phyloP scores from a whole-genome alignment of 2,329 filamentous ascomycete species.

The Calonectria hongkongensis region DNA sequence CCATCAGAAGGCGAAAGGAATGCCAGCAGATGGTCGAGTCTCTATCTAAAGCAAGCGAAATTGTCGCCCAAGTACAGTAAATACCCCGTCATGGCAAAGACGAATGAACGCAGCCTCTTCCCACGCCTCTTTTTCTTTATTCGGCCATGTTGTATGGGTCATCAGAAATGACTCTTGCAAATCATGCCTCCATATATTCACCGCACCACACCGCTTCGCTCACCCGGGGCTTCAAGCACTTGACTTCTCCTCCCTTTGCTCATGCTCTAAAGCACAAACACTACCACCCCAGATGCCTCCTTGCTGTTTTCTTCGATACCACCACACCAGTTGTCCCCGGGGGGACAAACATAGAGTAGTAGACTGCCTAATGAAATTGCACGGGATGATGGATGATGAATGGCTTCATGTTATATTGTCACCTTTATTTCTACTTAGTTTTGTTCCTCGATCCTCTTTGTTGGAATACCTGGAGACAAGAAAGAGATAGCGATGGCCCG shows the following conservation, averaged over 20 bases:
- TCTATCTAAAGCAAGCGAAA: constrained; percentile 91
- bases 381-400: constrained; percentile 48
- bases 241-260: constrained; percentile 34
- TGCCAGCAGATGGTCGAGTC: constrained; percentile 99
- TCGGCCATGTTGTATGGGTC: constrained; percentile 39
- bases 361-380: constrained; percentile 58
- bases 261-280: constrained; percentile 28
- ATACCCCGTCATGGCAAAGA: constrained; percentile 33
- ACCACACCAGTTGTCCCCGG: constrained; percentile 55
- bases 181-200: constrained; percentile 38
- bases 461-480: constrained; percentile 18
- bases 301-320: constrained; percentile 63
- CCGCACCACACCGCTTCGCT: constrained; percentile 33
- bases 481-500: constrained; percentile 3
- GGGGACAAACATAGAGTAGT: constrained; percentile 59
- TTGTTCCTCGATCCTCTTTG: neutral
- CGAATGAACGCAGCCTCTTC: constrained; percentile 19
- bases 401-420: constrained; percentile 22
- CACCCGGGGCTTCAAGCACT: constrained; percentile 34
- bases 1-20: constrained; percentile 94
- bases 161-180: constrained; percentile 42
- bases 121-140: constrained; percentile 38
- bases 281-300: constrained; percentile 25
- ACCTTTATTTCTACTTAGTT: constrained; percentile 23
- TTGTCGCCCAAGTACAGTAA: constrained; percentile 88